phyloP scores from a whole-genome alignment of 805 yeast species.

The Ogataea ganodermae region DNA sequence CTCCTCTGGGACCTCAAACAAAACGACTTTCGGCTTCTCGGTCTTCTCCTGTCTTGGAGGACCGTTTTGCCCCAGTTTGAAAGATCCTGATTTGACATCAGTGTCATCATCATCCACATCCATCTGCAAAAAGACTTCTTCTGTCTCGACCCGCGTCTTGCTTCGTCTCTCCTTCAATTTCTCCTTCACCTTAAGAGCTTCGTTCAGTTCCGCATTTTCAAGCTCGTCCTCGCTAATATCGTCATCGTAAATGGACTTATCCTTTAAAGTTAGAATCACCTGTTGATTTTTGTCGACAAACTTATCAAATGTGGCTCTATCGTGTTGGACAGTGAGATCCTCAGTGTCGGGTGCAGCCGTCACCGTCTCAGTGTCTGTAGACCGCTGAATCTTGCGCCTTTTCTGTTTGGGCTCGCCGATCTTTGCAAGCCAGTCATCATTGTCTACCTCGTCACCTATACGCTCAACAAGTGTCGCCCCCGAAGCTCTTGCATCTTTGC shows the following conservation, averaged over 20 bases:
- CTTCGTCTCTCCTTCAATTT: slow-evolving; percentile 9
- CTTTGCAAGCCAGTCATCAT: slow-evolving; percentile 39
- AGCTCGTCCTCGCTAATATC: slow-evolving; percentile 44
- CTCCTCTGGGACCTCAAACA: slow-evolving; percentile 18
- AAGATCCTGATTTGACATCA: slow-evolving; percentile 23
- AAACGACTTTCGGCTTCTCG: slow-evolving; percentile 17
- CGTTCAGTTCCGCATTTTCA: slow-evolving; percentile 32
- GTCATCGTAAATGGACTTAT: slow-evolving; percentile 41
- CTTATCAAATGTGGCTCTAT: slow-evolving; percentile 39
- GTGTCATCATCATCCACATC: slow-evolving; percentile 23
- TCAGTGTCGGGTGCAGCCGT: slow-evolving; percentile 13
- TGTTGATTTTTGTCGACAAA: slow-evolving; percentile 34
- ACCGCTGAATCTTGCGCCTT: slow-evolving; percentile 7
- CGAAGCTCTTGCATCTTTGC: slow-evolving; percentile 25
- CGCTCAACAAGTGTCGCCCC: slow-evolving; percentile 31
- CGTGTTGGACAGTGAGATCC: slow-evolving; percentile 48
- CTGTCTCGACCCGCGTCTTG: slow-evolving; percentile 37
- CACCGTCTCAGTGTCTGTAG: neutral
- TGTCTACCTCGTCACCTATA: slow-evolving; percentile 32
- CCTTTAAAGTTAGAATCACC: slow-evolving; percentile 60
- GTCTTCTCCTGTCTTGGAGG: slow-evolving; percentile 4
- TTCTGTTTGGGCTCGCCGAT: slow-evolving; percentile 25
- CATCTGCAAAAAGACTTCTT: slow-evolving; percentile 14
- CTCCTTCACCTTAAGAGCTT: slow-evolving; percentile 25
- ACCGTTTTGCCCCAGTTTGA: slow-evolving; percentile 29